These are phyloP conservation scores for Colletotrichum caudatum DNA, from an alignment of 2,329 filamentous ascomycete genomes.

Conservation along the genomic window DNA sequence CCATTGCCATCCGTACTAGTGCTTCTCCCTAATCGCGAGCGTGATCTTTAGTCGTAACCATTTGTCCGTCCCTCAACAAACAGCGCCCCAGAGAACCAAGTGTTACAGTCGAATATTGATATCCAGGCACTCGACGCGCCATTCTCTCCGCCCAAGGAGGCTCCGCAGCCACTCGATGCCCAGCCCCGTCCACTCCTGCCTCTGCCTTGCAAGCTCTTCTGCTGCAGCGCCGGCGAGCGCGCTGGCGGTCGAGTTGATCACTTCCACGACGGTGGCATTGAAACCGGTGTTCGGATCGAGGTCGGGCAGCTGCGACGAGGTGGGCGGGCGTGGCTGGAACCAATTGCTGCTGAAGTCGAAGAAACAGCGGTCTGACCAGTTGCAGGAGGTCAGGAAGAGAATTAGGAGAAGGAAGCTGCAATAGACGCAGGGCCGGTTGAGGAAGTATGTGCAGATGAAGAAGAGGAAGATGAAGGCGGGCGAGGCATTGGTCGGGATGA, in stretches of 20 bases:
- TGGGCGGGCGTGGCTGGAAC: constrained; percentile 82
- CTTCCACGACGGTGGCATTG: constrained; percentile 64
- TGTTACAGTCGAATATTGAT: constrained; percentile 82
- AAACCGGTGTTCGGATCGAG: constrained; percentile 51
- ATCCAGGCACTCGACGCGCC: constrained; percentile 92
- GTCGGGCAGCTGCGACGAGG: constrained; percentile 46
- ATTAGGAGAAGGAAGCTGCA: constrained; percentile 96
- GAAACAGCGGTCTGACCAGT: constrained; percentile 91
- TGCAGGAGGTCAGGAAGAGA: constrained; percentile 90
- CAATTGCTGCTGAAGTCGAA: constrained; percentile 93
- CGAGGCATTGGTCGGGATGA: constrained; percentile 88
- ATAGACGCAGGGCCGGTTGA: constrained; percentile 97
- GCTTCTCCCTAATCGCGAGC: constrained; percentile 4
- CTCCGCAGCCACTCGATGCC: constrained; percentile 89
- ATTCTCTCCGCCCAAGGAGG: constrained; percentile 84
- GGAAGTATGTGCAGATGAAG: constrained; percentile 93
- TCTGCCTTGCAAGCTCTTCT: constrained; percentile 68
- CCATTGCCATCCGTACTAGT: neutral
- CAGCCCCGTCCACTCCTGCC: constrained; percentile 78
- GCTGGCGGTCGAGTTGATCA: constrained; percentile 77
- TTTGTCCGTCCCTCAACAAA: neutral
- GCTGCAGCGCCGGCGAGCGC: constrained; percentile 75
- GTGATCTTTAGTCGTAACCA: constrained; percentile 18
- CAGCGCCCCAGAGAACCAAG: neutral
- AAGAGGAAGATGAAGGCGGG: constrained; percentile 89